Evolutionary conservation across 768 basidiomycete species (phyloP).

Genomic region (Podaxis rugospora): DNA sequence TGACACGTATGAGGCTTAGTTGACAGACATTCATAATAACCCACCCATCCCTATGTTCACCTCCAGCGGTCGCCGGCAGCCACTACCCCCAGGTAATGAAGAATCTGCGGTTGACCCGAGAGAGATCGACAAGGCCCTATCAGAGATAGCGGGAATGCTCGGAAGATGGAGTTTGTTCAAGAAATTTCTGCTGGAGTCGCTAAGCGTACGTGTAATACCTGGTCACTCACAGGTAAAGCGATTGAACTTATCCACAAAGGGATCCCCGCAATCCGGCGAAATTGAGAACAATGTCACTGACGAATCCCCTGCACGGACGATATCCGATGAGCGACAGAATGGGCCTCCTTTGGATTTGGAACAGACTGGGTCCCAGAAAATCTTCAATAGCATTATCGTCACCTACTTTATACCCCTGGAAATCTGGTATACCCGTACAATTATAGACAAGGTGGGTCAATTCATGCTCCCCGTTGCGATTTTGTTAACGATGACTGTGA

Average conservation of each 20-base stretch:
- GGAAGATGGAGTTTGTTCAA: conserved; percentile 90
- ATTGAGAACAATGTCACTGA: conserved; percentile 6
- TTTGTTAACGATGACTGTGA: background rate
- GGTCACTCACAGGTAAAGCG: background rate
- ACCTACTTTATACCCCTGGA: conserved; percentile 88
- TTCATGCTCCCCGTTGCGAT: background rate
- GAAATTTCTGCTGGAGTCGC: conserved; percentile 75
- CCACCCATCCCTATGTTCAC: conserved; percentile 31
- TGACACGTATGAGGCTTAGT: conserved; percentile 23
- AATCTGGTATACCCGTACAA: conserved; percentile 83
- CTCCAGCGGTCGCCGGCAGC: conserved; percentile 24
- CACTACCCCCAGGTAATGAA: conserved; percentile 28
- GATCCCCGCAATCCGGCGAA: conserved; percentile 10
- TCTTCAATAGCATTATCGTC: conserved; percentile 64
- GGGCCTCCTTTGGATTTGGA: conserved; percentile 25
- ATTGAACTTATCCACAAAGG: background rate
- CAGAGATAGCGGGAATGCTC: conserved; percentile 86
- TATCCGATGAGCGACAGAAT: background rate
- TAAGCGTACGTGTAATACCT: conserved; percentile 46
- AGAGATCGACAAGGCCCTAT: conserved; percentile 87
- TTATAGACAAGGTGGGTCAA: conserved; percentile 78
- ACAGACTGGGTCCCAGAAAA: conserved; percentile 45
- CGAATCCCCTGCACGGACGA: background rate
- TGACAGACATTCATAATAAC: conserved; percentile 42
- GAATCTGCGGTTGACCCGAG: conserved; percentile 73